Base-by-base conservation (phyloP, 2,329 filamentous ascomycete genomes). In the Cladophialophora bantiana region DNA sequence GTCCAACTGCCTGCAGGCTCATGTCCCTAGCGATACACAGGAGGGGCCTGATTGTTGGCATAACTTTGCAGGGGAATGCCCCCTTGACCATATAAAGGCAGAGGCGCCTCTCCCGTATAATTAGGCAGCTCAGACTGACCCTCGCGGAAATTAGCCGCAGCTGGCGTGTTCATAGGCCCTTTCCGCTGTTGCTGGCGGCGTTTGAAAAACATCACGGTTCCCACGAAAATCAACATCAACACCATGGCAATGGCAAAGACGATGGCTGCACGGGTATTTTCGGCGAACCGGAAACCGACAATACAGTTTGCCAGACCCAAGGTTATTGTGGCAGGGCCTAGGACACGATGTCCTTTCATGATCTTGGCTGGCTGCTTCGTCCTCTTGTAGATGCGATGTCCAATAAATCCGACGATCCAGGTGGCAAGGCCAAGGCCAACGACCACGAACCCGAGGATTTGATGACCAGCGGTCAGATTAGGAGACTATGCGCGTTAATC, bases 361-460 rank as follows among this genome's bases (percentile, higher is more conserved):
- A 86, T 79, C 70, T 81, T 80, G 32, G 85, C 85, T 1, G 83
- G 76, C 26, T 79, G 67, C 64, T 83, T 77, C 2, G 83, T 86
- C 74, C 80, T 78, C 72, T 82, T 84, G 74, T 80, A 87, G 42
- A 83, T 78, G 55, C 81, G 78, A 71, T 89, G 87, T 70, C 88
- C 85, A 63, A 87, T 70, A 68, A 85, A 79, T 34, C 87, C 87
- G 13, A 89, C 74, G 1, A 78, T 75, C 66, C 87, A 83, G 71
- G 89, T 86, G 4, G 73, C 77, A 15, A 89, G 74, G 59, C 88
- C 76, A 58, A 84, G 80, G 52, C 81, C 76, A 54, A 86, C 78
- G 45, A 88, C 77, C 15, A 88, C 73, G 64, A 87, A 79, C 7
- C 88, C 88, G 64, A 90, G 77, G 58, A 89, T 79, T 72, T 89